Evolutionary conservation across 176 grass and related monocot species (phyloP).

Genomic region (Triticum timopheevii): DNA sequence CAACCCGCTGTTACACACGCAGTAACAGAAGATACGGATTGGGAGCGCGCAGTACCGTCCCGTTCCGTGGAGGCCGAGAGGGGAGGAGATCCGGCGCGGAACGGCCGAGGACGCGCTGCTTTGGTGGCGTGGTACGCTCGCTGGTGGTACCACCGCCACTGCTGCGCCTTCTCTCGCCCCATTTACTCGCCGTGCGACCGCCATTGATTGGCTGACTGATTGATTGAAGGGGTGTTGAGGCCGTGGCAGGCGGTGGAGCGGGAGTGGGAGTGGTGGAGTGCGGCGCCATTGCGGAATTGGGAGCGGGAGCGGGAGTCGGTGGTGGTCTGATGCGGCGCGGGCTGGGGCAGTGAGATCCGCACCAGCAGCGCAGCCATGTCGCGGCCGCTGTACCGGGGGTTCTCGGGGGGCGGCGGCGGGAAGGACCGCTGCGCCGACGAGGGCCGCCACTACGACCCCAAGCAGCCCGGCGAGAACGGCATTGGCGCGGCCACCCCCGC

Average conservation of each 20-base stretch:
- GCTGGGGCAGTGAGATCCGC: conserved; percentile 40
- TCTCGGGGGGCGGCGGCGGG: conserved; percentile 53
- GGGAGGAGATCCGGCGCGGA: conserved; percentile 15
- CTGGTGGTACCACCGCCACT: too few species aligned
- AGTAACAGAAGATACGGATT: not conserved
- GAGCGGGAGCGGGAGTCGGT: not conserved
- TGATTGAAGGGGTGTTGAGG: not conserved
- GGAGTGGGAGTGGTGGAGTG: not conserved
- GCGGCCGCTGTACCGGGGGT: conserved; percentile 78
- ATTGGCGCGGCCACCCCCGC: conserved; percentile 22
- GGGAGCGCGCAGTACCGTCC: not conserved
- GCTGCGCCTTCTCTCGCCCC: not conserved
- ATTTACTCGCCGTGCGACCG: not conserved
- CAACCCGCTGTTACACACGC: not conserved
- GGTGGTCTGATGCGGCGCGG: conserved; percentile 14
- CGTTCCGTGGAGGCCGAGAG: conserved; percentile 31
- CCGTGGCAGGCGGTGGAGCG: not conserved
- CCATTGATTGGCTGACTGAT: not conserved
- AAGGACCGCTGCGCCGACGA: conserved; percentile 45
- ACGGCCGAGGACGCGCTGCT: conserved; percentile 16
- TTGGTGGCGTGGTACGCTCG: too few species aligned
- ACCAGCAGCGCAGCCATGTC: conserved; percentile 51
- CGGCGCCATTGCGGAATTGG: conserved; percentile 21
- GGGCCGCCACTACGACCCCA: conserved; percentile 46
- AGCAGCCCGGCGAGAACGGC: conserved; percentile 66